Evolutionary conservation across 306 rosid genomes (phyloP).

Genomic region (Vicia faba): DNA sequence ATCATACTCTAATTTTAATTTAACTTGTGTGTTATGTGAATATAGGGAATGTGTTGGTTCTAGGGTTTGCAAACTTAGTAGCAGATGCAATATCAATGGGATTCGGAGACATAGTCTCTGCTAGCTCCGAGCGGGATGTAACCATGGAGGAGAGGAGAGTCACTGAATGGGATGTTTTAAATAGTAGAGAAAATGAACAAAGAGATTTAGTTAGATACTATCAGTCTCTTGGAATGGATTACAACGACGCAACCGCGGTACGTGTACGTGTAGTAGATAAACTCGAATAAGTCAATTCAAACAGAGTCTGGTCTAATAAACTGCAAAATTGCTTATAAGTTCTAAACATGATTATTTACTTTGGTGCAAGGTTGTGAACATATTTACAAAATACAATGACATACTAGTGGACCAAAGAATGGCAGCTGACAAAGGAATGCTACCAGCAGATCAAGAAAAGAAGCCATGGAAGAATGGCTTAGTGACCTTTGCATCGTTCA

Average conservation of each 20-base stretch:
- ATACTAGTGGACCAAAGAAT: constrained; percentile 62
- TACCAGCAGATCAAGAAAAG: constrained; percentile 49
- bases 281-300: background rate
- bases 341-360: background rate
- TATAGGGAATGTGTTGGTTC: constrained; percentile 57
- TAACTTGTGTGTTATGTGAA: constrained; percentile 9
- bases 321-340: background rate
- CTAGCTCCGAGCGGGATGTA: constrained; percentile 52
- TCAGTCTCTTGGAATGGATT: constrained; percentile 62
- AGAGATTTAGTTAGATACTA: constrained; percentile 45
- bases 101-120: constrained; percentile 64
- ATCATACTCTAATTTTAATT: background rate
- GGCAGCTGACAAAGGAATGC: constrained; percentile 49
- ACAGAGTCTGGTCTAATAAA: too few relatives aligned
- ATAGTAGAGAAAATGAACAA: constrained; percentile 41
- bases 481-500: constrained; percentile 52
- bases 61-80: constrained; percentile 69
- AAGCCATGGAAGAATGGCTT: constrained; percentile 69
- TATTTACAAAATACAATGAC: constrained; percentile 60
- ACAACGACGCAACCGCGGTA: background rate
- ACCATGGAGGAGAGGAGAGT: constrained; percentile 45
- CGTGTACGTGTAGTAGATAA: background rate
- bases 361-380: constrained; percentile 58
- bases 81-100: constrained; percentile 83
- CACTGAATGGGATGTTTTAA: constrained; percentile 58